phyloP scores from a whole-genome alignment of 768 basidiomycete species.

The Hygrophoropsis aurantiaca region DNA sequence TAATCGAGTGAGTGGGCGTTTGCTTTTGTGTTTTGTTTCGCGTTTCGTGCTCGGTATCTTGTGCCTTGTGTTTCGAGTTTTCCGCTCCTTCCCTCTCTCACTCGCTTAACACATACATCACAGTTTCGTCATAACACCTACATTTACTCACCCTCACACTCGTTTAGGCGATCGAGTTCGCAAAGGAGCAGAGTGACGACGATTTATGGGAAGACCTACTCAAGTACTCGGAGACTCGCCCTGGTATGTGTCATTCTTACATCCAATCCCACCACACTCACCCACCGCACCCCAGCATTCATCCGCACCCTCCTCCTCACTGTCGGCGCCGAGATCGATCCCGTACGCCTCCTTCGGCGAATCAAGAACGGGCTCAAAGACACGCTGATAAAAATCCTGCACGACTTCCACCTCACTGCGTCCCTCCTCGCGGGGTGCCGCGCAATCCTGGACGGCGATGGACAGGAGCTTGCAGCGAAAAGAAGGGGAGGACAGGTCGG shows the following conservation, averaged over 20 bases:
- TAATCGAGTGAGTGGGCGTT: constrained; percentile 57
- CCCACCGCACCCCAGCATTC: constrained; percentile 57
- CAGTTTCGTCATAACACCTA: no score
- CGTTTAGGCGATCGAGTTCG: constrained; percentile 90
- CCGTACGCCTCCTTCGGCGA: constrained; percentile 88
- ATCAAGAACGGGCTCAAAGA: constrained; percentile 95
- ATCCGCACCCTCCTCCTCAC: constrained; percentile 95
- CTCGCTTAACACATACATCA: background rate
- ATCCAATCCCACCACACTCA: background rate
- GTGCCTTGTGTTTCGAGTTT: no score
- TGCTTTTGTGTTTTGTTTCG: background rate
- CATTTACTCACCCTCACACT: background rate
- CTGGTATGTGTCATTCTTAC: constrained; percentile 48
- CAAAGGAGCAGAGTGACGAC: constrained; percentile 94
- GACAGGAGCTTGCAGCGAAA: constrained; percentile 62
- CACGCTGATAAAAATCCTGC: constrained; percentile 94
- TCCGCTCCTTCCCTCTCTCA: no score
- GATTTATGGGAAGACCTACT: constrained; percentile 98
- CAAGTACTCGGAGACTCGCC: constrained; percentile 90
- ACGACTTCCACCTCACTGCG: constrained; percentile 93
- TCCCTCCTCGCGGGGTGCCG: constrained; percentile 92
- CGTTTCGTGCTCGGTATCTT: no score
- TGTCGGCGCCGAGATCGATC: constrained; percentile 94
- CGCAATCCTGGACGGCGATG: constrained; percentile 82
- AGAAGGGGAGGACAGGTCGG: constrained; percentile 76